A percentile compares a stretch with the other conserved stretches of the same genome.
Conservation (phyloP, 352 stramenopile species). For the Pythium phragmitis region DNA sequence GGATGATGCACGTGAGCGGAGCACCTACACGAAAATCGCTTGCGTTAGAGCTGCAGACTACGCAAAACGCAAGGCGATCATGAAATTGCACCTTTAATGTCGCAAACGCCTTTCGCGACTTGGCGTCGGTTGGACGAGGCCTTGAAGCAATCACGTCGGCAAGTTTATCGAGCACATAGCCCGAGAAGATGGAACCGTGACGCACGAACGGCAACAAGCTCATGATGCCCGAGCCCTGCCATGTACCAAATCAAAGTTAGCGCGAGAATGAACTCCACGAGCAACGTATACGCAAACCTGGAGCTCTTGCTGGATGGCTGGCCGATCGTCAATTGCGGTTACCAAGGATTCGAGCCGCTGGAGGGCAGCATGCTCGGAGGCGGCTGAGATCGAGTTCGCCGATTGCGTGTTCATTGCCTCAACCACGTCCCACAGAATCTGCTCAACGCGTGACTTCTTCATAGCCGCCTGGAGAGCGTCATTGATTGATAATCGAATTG, state of each 20-base stretch:
- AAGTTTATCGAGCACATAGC: slow-evolving; percentile 51
- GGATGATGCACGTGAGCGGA: slow-evolving; percentile 56
- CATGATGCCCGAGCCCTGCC: slow-evolving; percentile 50
- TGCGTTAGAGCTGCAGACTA: neutral
- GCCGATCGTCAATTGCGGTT: slow-evolving; percentile 32
- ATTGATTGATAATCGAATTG: neutral
- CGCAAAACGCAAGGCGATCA: no score
- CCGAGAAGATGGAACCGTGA: slow-evolving; percentile 59
- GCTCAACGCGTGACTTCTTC: slow-evolving; percentile 11
- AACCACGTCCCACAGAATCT: slow-evolving; percentile 20
- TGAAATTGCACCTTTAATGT: slow-evolving; percentile 46
- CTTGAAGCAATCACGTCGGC: slow-evolving; percentile 35
- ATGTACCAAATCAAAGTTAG: neutral
- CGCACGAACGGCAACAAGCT: slow-evolving; percentile 79
- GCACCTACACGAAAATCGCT: slow-evolving; percentile 37
- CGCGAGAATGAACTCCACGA: neutral
- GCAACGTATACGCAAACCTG: slow-evolving; percentile 28
- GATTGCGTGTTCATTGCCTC: slow-evolving; percentile 22
- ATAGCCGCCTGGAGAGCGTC: neutral
- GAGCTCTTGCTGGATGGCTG: slow-evolving; percentile 68
- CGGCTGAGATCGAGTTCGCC: slow-evolving; percentile 30
- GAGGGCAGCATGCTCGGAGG: slow-evolving; percentile 48
- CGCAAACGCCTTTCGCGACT: slow-evolving; percentile 56
- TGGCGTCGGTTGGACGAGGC: slow-evolving; percentile 36
- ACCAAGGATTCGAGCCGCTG: slow-evolving; percentile 53